These are phyloP conservation scores for Xylaria sp. DNA, from an alignment of 2,329 filamentous ascomycete genomes.

Conservation along the genomic window DNA sequence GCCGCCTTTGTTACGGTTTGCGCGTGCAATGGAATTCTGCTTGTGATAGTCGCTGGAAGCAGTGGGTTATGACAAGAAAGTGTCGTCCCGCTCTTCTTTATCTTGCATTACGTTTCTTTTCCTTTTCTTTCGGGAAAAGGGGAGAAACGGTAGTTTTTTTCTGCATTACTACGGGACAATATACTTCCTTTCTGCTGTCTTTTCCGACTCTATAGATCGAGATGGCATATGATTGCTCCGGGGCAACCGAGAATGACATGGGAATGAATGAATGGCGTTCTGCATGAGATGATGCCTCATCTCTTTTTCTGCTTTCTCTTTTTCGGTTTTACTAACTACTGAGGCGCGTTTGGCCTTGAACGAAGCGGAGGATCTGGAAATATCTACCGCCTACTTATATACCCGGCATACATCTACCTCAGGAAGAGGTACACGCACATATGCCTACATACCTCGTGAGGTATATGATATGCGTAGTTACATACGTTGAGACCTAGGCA, in stretches of 20 bases:
- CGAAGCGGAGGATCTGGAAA: neutral
- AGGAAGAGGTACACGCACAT: neutral
- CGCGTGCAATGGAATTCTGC: constrained; percentile 61
- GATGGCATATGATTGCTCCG: constrained; percentile 3
- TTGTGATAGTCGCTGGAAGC: constrained; percentile 62
- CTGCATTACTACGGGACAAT: neutral
- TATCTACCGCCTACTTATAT: neutral
- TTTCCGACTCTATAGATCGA: constrained; percentile 13
- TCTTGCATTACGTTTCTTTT: neutral
- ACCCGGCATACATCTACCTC: neutral
- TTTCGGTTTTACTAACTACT: neutral
- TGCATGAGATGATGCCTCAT: neutral
- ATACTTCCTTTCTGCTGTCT: neutral
- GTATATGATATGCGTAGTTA: neutral
- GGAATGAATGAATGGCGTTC: constrained; percentile 3
- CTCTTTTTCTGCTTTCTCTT: neutral
- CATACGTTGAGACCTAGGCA: neutral
- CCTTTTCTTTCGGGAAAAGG: neutral
- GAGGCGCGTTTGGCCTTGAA: neutral
- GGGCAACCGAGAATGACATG: constrained; percentile 1
- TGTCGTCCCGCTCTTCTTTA: neutral
- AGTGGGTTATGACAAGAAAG: constrained; percentile 44
- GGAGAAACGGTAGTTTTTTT: neutral
- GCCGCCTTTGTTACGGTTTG: constrained; percentile 59
- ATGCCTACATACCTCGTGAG: neutral